Percentiles rank a stretch among this genome's conserved stretches.
These are phyloP conservation scores for Zygosaccharomyces bailii DNA, from an alignment of 805 yeast genomes.

Conservation along the genomic window DNA sequence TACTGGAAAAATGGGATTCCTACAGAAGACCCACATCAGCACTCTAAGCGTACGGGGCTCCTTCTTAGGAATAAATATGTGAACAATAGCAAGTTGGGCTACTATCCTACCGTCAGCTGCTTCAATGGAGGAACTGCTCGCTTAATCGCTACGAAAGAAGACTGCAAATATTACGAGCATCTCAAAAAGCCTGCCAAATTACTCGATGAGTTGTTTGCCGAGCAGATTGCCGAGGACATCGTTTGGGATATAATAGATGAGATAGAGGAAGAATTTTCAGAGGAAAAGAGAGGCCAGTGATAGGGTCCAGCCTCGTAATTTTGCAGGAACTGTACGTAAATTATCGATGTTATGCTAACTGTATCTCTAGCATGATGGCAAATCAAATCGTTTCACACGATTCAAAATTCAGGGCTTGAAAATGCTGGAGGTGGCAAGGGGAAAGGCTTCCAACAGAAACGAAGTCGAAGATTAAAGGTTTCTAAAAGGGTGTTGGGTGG, in stretches of 20 bases:
- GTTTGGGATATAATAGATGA: slow-evolving; percentile 85
- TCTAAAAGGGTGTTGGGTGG: not conserved
- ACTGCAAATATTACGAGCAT: slow-evolving; percentile 41
- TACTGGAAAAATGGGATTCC: slow-evolving; percentile 32
- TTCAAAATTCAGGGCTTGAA: not conserved
- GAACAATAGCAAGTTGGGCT: slow-evolving; percentile 86
- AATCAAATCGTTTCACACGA: slow-evolving; percentile 2
- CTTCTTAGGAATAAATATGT: slow-evolving; percentile 38
- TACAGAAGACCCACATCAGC: slow-evolving; percentile 1
- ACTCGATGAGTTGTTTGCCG: slow-evolving; percentile 58
- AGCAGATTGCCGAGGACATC: slow-evolving; percentile 73
- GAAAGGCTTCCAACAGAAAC: slow-evolving; percentile 1
- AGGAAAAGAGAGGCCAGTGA: not conserved
- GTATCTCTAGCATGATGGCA: not conserved
- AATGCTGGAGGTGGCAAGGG: slow-evolving; percentile 9
- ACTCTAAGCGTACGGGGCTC: slow-evolving; percentile 26
- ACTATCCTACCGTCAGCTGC: slow-evolving; percentile 85
- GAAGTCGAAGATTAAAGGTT: slow-evolving; percentile 3
- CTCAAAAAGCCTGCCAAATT: slow-evolving; percentile 39
- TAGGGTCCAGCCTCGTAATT: too few relatives aligned
- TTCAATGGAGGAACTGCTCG: slow-evolving; percentile 74
- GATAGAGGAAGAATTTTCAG: slow-evolving; percentile 49
- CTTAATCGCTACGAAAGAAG: slow-evolving; percentile 60
- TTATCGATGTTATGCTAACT: too few relatives aligned
- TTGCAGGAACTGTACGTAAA: too few relatives aligned